phyloP scores from a whole-genome alignment of 192 early-diverging fungal species.

The Linnemannia zychae region DNA sequence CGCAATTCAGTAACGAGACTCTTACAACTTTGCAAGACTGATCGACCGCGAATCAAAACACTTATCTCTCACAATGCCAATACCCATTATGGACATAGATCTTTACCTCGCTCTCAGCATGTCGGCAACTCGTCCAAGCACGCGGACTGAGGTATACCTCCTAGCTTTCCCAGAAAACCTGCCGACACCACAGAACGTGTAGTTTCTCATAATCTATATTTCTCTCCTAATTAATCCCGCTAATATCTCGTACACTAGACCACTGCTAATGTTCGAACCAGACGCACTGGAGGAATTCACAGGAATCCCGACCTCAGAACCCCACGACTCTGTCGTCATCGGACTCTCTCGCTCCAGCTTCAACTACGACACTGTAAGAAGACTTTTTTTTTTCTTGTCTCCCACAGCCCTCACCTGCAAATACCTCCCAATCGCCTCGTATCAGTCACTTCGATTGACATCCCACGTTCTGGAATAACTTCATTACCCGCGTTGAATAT shows the following conservation, averaged over 20 bases:
- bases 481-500: neutral
- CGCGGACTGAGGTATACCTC: constrained; percentile 57
- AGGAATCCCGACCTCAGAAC: constrained; percentile 64
- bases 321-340: constrained; percentile 84
- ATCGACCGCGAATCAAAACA: neutral
- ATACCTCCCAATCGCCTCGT: too few relatives aligned
- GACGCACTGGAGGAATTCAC: constrained; percentile 81
- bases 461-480: too few relatives aligned
- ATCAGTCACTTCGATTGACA: too few relatives aligned
- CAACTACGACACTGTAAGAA: constrained; percentile 72
- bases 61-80: neutral
- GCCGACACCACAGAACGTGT: too few relatives aligned
- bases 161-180: neutral
- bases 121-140: constrained; percentile 70
- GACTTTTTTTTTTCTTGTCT: too few relatives aligned
- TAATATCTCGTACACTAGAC: constrained; percentile 56
- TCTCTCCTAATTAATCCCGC: neutral
- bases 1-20: neutral
- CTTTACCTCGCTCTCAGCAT: constrained; percentile 87
- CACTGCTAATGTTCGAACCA: constrained; percentile 83
- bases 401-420: too few relatives aligned
- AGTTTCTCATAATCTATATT: neutral
- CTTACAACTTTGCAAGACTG: neutral
- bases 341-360: constrained; percentile 84
- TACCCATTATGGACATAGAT: constrained; percentile 56